A percentile compares a stretch with the other conserved stretches of the same genome.
Evolutionary conservation across 306 rosid species (phyloP).

Genomic region (Lotus japonicus): DNA sequence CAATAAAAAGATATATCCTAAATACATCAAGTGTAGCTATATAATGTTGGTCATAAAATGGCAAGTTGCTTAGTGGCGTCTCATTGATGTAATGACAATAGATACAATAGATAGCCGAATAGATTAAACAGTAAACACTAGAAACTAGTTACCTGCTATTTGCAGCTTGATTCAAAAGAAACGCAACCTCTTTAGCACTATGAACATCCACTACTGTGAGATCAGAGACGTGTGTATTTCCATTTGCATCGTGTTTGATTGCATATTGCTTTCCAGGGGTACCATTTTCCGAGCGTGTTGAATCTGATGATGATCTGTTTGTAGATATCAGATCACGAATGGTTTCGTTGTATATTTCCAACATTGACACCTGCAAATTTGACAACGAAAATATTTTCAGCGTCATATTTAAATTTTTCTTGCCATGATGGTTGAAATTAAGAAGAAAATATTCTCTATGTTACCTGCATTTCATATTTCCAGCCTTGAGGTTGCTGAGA

Average conservation of each 20-base stretch:
- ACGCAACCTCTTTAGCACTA: constrained; percentile 84
- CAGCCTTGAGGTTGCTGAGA: constrained; percentile 85
- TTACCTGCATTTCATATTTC: constrained; percentile 98
- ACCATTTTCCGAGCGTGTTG: constrained; percentile 49
- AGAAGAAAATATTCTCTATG: constrained; percentile 18
- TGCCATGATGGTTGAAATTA: neutral
- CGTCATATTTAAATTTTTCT: neutral
- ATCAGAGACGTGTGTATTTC: constrained; percentile 82
- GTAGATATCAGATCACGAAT: constrained; percentile 77
- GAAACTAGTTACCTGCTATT: constrained; percentile 68
- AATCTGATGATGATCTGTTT: constrained; percentile 45
- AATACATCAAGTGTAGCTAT: neutral
- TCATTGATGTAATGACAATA: neutral
- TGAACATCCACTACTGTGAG: constrained; percentile 87
- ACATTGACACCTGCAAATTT: constrained; percentile 71
- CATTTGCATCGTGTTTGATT: constrained; percentile 78
- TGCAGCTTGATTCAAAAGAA: constrained; percentile 79
- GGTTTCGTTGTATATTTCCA: constrained; percentile 94
- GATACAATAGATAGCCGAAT: neutral
- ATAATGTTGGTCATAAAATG: neutral
- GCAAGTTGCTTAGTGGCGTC: neutral
- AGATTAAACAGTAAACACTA: neutral
- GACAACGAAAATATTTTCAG: neutral
- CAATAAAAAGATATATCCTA: neutral
- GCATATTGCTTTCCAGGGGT: constrained; percentile 73